These are phyloP conservation scores for Acephala macrosclerotiorum DNA, from an alignment of 2,329 filamentous ascomycete genomes.

Conservation along the genomic window DNA sequence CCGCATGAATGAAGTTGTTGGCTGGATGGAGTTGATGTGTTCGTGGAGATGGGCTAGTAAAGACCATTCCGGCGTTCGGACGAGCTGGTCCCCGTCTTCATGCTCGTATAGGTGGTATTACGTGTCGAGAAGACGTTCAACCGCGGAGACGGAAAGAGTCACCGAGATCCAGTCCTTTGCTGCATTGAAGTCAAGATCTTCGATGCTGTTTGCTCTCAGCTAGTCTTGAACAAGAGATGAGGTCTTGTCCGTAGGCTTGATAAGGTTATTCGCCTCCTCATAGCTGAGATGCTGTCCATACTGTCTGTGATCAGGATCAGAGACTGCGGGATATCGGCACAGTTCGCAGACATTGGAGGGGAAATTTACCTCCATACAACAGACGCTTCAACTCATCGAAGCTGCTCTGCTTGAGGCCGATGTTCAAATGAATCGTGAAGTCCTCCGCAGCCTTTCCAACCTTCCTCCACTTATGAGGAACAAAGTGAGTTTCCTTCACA, in stretches of 20 bases:
- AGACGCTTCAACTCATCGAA: conserved; percentile 62
- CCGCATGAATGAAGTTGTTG: conserved; percentile 65
- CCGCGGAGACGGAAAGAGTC: conserved; percentile 55
- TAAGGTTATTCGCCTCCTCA: conserved; percentile 58
- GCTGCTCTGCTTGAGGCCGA: conserved; percentile 63
- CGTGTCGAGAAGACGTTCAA: conserved; percentile 60
- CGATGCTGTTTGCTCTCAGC: conserved; percentile 60
- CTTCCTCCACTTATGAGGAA: conserved; percentile 58
- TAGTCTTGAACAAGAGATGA: conserved; percentile 60
- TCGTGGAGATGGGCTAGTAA: conserved; percentile 63
- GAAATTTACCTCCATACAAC: conserved; percentile 54
- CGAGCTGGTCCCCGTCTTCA: conserved; percentile 57
- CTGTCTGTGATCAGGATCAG: conserved; percentile 58
- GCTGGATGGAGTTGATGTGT: conserved; percentile 66
- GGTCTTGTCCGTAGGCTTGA: conserved; percentile 59
- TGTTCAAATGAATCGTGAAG: conserved; percentile 59
- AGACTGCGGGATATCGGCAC: conserved; percentile 46
- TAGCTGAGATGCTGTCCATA: conserved; percentile 62
- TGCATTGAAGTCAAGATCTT: conserved; percentile 52
- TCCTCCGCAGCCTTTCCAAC: conserved; percentile 54
- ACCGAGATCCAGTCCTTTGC: conserved; percentile 65
- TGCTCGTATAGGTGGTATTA: conserved; percentile 60
- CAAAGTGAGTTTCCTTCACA: conserved; percentile 63
- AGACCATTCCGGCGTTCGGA: conserved; percentile 63
- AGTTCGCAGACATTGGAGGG: not conserved